Base-by-base conservation (phyloP, 305 asterid species). In the Andrographis paniculata region DNA sequence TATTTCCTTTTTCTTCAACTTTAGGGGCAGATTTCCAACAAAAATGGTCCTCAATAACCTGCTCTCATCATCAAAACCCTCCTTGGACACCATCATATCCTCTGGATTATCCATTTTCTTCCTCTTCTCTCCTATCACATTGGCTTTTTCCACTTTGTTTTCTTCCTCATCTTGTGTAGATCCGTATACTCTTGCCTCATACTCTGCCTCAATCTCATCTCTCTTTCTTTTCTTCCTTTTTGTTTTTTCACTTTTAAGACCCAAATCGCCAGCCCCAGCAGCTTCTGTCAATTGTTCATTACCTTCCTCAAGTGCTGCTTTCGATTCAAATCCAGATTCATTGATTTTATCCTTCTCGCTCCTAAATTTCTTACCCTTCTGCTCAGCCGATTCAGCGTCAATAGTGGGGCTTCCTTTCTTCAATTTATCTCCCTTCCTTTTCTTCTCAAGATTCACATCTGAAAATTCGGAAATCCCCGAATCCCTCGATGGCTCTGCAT, bases 61-160 rank as follows among this genome's bases (percentile, higher is more conserved):
- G 36, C 51, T 61, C 61, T 91, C 99, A 58, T 91, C 99, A 64
- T 91, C 99, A 64, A 91, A 86, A 9, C 89, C 95, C 68, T 86
- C 95, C 44, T 77, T 79, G 5, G 81, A 33, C 23, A 91, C 88
- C 78, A 82, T 58, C 53, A 56, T 53, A 63, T 85, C 91, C 70
- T 79, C 89, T 6, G 87, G 73, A 42, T 76, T 74, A 45, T 89
- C 94, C 76, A 80, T 70, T 52, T 77, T 70, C 75, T 85, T 89
- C 82, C 95, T 77, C 82, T 89, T 89, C 72, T 68, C 80, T 13
- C 95, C 98, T 51, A 79, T 60, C 55, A 73, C 69, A 52, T n/a
- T 45, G 45, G 35, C 68, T 18, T n/a, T n/a, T n/a, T 48, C 77
- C 40, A 39, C 67, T 50, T 48, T 62, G 17, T 33, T 31, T 18